Evolutionary conservation across 179 eudicot genomes (phyloP), one percentile per base, ranked within the genome.

Genomic region (Corrigiola litoralis): DNA sequence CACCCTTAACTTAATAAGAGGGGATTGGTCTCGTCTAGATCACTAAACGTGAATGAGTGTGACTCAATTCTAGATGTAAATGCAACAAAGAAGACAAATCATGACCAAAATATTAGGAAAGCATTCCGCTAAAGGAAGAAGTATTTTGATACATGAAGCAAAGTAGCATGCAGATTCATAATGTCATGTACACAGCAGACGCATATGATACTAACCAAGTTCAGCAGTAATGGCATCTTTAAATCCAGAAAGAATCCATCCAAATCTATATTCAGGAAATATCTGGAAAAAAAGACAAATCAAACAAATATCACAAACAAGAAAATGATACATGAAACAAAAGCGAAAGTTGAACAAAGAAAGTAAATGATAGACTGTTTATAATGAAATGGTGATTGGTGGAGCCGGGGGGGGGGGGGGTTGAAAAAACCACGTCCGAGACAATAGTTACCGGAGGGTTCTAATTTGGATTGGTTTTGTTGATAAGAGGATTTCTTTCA

Each of bases 241-340:
- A 67, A 92, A 92, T 68, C 79, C 94, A 48, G 85, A 69, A 12
- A 92, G 81, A 75, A 92, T 67, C 98, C 96, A 90, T 63, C 79
- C 79, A 69, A 92, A 92, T 77, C 97, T 83, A 74, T 87, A 90
- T 61, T 85, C 95, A 46, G 97, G 98, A 70, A 87, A 92, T 61
- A 87, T 48, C 95, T 92, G 88, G 33, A 77, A 25, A 29, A 46
- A 34, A 44, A 37, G 49, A n/a, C n/a, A n/a, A 79, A 55, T 5
- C 47, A 38, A 7, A 13, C 17, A 54, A 46, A 49, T 28, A n/a
- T n/a, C n/a, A n/a, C n/a, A 21, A 27, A 21, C 4, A 34, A 32
- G 45, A 6, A 48, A 27, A 18, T 29, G 6, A 36, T 0, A 66
- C 8, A 54, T 27, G 4, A 18, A 57, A 24, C 20, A 45, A 55